These are phyloP conservation scores for Strigomonas galati DNA, from an alignment of 208 protist genomes.

Conservation along the genomic window DNA sequence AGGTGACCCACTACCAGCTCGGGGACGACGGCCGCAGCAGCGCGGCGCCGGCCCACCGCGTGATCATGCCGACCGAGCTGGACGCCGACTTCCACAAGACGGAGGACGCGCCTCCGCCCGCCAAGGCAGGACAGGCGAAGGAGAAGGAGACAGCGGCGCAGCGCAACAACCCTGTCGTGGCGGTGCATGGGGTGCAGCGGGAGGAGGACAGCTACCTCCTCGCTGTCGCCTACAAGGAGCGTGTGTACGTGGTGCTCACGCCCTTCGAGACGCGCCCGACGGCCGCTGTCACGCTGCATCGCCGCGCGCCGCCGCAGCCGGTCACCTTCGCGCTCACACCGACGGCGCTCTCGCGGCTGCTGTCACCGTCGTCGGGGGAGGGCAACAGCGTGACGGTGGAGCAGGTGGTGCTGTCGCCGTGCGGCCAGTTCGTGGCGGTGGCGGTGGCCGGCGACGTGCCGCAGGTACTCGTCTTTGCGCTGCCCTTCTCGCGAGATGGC, in stretches of 20 bases:
- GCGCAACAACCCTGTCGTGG: background rate
- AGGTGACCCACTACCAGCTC: conserved; percentile 15
- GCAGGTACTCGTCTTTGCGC: conserved; percentile 14
- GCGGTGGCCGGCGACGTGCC: background rate
- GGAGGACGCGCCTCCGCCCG: background rate
- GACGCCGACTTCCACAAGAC: background rate
- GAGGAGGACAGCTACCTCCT: conserved; percentile 11
- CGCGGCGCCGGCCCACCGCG: background rate
- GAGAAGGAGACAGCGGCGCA: conserved; percentile 7
- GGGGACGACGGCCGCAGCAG: conserved; percentile 1
- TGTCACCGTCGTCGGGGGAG: background rate
- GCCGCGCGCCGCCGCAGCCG: background rate
- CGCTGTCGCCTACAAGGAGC: conserved; percentile 25
- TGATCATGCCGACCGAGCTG: background rate
- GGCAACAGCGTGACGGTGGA: conserved; percentile 3
- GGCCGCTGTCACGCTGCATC: background rate
- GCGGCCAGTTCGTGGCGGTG: conserved; percentile 12
- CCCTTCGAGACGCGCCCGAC: background rate
- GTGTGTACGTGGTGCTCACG: conserved; percentile 20
- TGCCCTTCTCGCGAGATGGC: background rate
- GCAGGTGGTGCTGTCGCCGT: conserved; percentile 11
- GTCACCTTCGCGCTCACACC: background rate
- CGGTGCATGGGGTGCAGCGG: background rate
- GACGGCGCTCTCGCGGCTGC: too few relatives aligned
- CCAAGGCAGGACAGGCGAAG: background rate